Evolutionary conservation across 306 rosid genomes (phyloP), one percentile per base, ranked within the genome.

Genomic region (Trifolium pratense): DNA sequence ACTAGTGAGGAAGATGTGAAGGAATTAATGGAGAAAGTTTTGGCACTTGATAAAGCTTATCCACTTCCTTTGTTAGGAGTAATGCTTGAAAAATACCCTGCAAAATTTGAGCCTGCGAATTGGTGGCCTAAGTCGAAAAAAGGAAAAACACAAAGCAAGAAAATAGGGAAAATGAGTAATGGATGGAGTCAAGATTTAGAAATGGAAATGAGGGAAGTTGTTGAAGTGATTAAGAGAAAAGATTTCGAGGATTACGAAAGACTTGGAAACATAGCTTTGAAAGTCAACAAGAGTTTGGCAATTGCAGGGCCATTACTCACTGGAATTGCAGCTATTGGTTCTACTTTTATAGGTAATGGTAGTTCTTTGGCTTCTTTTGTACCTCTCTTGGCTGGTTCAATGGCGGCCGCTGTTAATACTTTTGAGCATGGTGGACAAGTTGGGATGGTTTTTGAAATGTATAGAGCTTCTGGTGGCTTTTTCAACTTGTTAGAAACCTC

Each of bases 381-480:
- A 8, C 89, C 94, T 0, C 85, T 85, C 6, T 32, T 79, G 69
- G 89, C 92, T 0, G 97, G 92, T 1, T 80, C 94, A 1, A 52
- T 89, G 76, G 93, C 82, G 8, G 69, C 78, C 0, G 87, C 68
- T 0, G 56, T 86, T 8, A 91, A 86, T 71, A 70, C 87, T 7
- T 86, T 89, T 3, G 86, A 83, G 57, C 97, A 91, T 42, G 95
- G 88, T 17, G 89, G 78, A 1, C 97, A 91, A 80, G 81, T 91
- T 2, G 97, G 97, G 1, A 89, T 82, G 97, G 84, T 91, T 76
- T 60, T 89, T 16, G 95, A 91, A 79, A 81, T 91, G 91, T 91
- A 89, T 9, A 84, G 92, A 56, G 39, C 63, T 64, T 79, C 83
- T 17, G 91, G 68, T 0, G 97, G 95, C 0, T 84, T 86, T 73